Percentiles rank a stretch among this genome's conserved stretches.
phyloP scores from a whole-genome alignment of 2,329 filamentous ascomycete genomes.

The Aspergillus sp. region DNA sequence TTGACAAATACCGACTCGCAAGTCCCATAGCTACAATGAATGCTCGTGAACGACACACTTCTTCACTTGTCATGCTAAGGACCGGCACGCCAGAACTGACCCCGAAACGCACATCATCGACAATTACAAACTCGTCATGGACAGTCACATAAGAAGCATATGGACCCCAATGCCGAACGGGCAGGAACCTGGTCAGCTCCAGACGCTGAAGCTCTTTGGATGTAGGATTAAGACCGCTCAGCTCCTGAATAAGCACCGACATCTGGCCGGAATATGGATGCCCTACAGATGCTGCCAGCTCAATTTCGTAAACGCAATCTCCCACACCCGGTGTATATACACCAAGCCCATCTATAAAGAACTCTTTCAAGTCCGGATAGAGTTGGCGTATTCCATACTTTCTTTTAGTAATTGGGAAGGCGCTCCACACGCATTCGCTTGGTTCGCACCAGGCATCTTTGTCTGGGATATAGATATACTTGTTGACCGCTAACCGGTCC shows the following conservation, averaged over 20 bases:
- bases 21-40: constrained; percentile 1
- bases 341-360: not conserved
- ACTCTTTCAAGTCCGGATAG: not conserved
- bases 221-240: not conserved
- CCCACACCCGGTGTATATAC: not conserved
- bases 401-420: not conserved
- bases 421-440: not conserved
- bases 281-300: too few species aligned
- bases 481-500: not conserved
- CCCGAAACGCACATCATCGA: too few species aligned
- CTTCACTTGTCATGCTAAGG: not conserved
- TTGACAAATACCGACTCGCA: constrained; percentile 1
- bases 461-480: not conserved
- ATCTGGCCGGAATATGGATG: too few species aligned
- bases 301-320: not conserved
- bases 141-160: too few species aligned
- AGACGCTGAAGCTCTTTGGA: not conserved
- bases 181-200: too few species aligned
- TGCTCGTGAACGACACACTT: not conserved
- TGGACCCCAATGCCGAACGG: too few species aligned
- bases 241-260: not conserved
- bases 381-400: not conserved
- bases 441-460: not conserved
- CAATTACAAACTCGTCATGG: too few species aligned
- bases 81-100: too few species aligned